Conservation (phyloP, 768 basidiomycete species). For the Baorangia bicolor region DNA sequence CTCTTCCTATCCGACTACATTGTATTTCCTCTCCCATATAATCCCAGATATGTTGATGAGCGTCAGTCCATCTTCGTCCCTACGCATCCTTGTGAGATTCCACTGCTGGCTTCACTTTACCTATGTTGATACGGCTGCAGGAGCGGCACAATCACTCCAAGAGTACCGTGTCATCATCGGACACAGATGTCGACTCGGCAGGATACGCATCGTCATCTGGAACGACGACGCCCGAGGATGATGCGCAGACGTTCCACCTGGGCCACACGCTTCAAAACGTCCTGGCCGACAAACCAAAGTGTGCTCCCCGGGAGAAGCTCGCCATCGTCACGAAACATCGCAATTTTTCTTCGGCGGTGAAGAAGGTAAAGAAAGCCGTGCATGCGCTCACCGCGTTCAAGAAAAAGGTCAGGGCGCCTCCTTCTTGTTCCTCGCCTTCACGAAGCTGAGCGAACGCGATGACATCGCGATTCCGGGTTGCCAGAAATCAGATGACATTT, state of each 20-base stretch:
- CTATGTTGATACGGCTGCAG: not conserved
- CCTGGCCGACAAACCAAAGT: conserved; percentile 6
- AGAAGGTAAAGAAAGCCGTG: conserved; percentile 22
- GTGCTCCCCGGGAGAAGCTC: conserved; percentile 1
- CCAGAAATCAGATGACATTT: conserved; percentile 25
- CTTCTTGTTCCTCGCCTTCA: not conserved
- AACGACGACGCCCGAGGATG: conserved; percentile 34
- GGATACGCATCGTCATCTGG: conserved; percentile 30
- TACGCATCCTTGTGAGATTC: conserved; percentile 3
- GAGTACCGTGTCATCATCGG: conserved; percentile 12
- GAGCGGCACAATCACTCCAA: not conserved
- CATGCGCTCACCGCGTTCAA: conserved; percentile 22
- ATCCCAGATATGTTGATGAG: conserved; percentile 9
- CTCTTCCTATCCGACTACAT: not conserved
- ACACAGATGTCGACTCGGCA: conserved; percentile 22
- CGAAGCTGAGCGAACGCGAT: not conserved
- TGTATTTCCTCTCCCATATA: not conserved
- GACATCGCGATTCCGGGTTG: not conserved
- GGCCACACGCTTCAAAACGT: conserved; percentile 6
- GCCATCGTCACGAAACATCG: conserved; percentile 10
- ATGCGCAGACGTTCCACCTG: conserved; percentile 23
- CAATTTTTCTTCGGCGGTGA: conserved; percentile 20
- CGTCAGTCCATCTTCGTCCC: conserved; percentile 11
- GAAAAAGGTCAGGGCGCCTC: conserved; percentile 21
- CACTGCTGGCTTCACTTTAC: not conserved